Evolutionary conservation across 805 yeast species (phyloP).

Genomic region (Nakazawaea anatomiae): DNA sequence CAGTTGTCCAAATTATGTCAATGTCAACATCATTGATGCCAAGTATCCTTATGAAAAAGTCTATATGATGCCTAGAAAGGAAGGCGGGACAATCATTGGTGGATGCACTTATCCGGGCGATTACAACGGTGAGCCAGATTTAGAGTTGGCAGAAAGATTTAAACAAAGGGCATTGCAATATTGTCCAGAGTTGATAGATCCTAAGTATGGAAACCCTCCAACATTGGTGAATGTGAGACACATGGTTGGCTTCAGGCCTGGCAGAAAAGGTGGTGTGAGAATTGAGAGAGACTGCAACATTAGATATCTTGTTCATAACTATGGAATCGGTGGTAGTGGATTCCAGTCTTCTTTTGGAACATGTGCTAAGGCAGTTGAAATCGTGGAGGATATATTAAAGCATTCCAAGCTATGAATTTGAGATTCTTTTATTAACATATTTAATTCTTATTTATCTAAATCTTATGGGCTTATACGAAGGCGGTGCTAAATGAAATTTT

Average conservation of each 20-base stretch:
- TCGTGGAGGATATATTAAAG: constrained; percentile 24
- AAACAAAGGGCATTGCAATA: constrained; percentile 35
- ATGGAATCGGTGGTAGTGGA: constrained; percentile 69
- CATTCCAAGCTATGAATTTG: constrained; percentile 15
- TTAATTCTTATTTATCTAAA: no score
- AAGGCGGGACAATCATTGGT: constrained; percentile 68
- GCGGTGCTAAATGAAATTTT: neutral
- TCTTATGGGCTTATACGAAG: neutral
- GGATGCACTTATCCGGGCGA: constrained; percentile 31
- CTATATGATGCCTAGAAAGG: constrained; percentile 64
- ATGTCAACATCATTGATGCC: constrained; percentile 19
- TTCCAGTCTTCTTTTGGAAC: constrained; percentile 67
- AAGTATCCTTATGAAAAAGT: constrained; percentile 38
- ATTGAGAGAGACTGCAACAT: constrained; percentile 26
- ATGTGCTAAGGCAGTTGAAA: constrained; percentile 37
- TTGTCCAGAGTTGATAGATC: constrained; percentile 31
- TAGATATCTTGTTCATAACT: constrained; percentile 41
- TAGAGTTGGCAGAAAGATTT: constrained; percentile 40
- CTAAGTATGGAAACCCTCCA: constrained; percentile 21
- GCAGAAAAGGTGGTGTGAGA: constrained; percentile 50
- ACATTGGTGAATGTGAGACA: constrained; percentile 40
- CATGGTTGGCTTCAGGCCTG: constrained; percentile 67
- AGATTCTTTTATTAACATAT: neutral
- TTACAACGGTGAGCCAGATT: constrained; percentile 26
- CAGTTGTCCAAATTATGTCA: constrained; percentile 29